phyloP scores from a whole-genome alignment of 1,139 yeast species.

The Pichia norvegensis region DNA sequence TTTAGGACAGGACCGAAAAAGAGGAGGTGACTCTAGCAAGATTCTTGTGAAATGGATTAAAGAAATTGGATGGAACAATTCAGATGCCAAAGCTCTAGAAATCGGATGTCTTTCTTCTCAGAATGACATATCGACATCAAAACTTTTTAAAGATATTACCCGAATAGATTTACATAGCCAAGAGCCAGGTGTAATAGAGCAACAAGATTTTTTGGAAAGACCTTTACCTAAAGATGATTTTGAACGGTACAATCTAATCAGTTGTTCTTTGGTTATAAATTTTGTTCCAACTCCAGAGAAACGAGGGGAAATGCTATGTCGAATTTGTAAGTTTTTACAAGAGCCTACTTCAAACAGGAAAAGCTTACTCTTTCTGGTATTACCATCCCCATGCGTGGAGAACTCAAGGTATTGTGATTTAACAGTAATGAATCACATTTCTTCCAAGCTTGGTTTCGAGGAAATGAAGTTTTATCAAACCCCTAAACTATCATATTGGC shows the following conservation, averaged over 20 bases:
- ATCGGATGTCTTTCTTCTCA: conserved; percentile 70
- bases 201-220: conserved; percentile 81
- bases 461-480: conserved; percentile 47
- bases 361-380: conserved; percentile 51
- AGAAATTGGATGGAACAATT: conserved; percentile 23
- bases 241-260: conserved; percentile 55
- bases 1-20: conserved; percentile 62
- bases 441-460: conserved; percentile 53
- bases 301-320: conserved; percentile 69
- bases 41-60: conserved; percentile 61
- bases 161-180: conserved; percentile 81
- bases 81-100: conserved; percentile 47
- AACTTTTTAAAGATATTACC: conserved; percentile 39
- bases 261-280: conserved; percentile 81
- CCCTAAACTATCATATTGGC: conserved; percentile 71
- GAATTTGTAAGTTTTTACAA: conserved; percentile 52
- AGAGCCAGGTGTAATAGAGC: conserved; percentile 51
- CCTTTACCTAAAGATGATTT: conserved; percentile 43
- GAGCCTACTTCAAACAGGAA: conserved; percentile 24
- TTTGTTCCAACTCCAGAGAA: conserved; percentile 68
- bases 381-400: conserved; percentile 78
- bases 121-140: conserved; percentile 59
- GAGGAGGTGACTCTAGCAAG: conserved; percentile 92
- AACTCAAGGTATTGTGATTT: conserved; percentile 74
- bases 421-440: conserved; percentile 34